Conservation (phyloP, 352 stramenopile genomes). For the Phytophthora macrochlamydospora region DNA sequence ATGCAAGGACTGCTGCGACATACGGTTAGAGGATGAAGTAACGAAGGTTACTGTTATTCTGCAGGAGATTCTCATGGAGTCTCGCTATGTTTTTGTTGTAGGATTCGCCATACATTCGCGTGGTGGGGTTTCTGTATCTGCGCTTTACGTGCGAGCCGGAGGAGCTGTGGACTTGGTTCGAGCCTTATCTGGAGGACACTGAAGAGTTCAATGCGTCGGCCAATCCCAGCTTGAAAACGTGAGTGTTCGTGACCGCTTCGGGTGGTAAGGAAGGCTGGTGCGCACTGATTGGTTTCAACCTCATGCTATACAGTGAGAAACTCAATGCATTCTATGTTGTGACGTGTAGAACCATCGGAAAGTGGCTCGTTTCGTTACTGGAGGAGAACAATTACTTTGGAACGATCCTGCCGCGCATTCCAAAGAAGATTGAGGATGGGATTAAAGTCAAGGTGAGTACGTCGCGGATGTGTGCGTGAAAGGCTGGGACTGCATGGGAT, state of each 20-base stretch:
- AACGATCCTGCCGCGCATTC: slow-evolving; percentile 96
- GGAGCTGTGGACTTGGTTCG: slow-evolving; percentile 94
- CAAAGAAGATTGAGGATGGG: slow-evolving; percentile 94
- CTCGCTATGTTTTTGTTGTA: slow-evolving; percentile 25
- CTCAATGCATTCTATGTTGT: no score
- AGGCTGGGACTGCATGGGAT: neutral
- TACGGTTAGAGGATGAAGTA: slow-evolving; percentile 43
- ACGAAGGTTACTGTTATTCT: neutral
- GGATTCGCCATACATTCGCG: slow-evolving; percentile 97
- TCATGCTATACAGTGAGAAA: neutral
- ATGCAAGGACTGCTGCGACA: slow-evolving; percentile 95
- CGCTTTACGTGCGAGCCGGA: slow-evolving; percentile 95
- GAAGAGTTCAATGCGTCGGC: slow-evolving; percentile 92
- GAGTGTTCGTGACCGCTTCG: slow-evolving; percentile 21
- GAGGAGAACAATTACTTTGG: slow-evolving; percentile 96
- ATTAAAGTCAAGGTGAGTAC: slow-evolving; percentile 94
- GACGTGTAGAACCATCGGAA: slow-evolving; percentile 88
- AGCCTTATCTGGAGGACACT: slow-evolving; percentile 95
- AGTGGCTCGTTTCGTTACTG: slow-evolving; percentile 91
- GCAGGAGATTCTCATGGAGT: slow-evolving; percentile 14
- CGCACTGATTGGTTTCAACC: slow-evolving; percentile 9
- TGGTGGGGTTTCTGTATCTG: slow-evolving; percentile 97
- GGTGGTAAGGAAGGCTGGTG: slow-evolving; percentile 41
- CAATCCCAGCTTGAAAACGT: slow-evolving; percentile 84
- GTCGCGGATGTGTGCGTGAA: neutral